Conservation (phyloP, 306 rosid genomes). For the Citrullus amarus region DNA sequence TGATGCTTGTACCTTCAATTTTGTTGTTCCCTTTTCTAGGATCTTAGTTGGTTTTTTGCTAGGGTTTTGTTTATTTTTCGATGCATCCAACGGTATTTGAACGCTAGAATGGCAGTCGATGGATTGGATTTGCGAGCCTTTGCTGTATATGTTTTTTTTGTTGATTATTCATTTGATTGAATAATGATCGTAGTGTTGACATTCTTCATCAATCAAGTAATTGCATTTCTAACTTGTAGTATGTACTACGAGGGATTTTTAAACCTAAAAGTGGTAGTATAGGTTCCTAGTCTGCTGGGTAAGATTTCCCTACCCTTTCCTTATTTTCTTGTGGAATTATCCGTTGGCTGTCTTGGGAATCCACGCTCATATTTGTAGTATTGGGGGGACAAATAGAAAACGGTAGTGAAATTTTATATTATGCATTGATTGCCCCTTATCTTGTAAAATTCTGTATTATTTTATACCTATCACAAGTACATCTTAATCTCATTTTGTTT, state of each 20-base stretch:
- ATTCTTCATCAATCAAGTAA: neutral
- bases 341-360: neutral
- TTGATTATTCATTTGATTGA: neutral
- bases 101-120: neutral
- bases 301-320: neutral
- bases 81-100: neutral
- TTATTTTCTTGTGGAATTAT: neutral
- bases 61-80: constrained; percentile 1
- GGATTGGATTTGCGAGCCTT: neutral
- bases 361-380: neutral
- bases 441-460: neutral
- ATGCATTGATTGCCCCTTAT: neutral
- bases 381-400: neutral
- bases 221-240: neutral
- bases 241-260: neutral
- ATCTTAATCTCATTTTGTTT: neutral
- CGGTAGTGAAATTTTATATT: neutral
- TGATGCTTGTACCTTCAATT: neutral
- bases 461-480: neutral
- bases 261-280: neutral
- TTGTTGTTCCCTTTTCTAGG: neutral
- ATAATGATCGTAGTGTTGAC: neutral
- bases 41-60: neutral
- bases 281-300: neutral
- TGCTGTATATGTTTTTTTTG: neutral